phyloP scores from a whole-genome alignment of 495 filamentous ascomycete genomes.

The Lasiosphaeria miniovina region DNA sequence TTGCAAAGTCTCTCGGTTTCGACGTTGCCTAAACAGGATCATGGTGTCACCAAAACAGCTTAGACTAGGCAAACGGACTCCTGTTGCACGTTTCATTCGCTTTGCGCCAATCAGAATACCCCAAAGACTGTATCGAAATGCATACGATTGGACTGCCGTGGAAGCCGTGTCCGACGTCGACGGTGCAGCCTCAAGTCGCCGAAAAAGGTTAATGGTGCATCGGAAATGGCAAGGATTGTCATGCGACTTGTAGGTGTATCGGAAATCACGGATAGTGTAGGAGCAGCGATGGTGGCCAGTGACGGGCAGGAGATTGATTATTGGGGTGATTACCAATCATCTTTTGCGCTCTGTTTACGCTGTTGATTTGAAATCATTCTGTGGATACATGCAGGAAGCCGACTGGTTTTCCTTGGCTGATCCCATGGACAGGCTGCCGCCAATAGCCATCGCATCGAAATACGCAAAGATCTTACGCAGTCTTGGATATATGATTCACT shows the following conservation, averaged over 20 bases:
- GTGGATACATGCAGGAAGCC: not conserved
- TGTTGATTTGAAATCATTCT: not conserved
- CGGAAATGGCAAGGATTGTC: not conserved
- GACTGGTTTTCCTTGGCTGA: not conserved
- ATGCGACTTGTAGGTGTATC: not conserved
- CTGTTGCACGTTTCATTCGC: not conserved
- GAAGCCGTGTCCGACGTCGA: not conserved
- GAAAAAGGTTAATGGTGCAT: not conserved
- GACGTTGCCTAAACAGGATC: not conserved
- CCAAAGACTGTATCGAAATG: not conserved
- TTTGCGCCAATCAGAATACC: not conserved
- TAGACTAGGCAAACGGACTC: not conserved
- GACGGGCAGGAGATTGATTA: not conserved
- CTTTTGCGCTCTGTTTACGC: not conserved
- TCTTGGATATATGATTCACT: too few species aligned
- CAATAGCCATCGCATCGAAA: not conserved
- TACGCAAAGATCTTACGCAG: too few species aligned
- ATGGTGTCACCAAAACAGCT: not conserved
- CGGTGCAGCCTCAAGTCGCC: not conserved
- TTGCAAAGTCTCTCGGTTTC: not conserved
- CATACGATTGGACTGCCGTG: not conserved
- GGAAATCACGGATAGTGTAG: not conserved
- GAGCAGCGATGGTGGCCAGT: not conserved
- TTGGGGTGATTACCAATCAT: not conserved
- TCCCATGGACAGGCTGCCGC: not conserved